Base-by-base conservation (phyloP, 768 basidiomycete species). In the Postia placenta region DNA sequence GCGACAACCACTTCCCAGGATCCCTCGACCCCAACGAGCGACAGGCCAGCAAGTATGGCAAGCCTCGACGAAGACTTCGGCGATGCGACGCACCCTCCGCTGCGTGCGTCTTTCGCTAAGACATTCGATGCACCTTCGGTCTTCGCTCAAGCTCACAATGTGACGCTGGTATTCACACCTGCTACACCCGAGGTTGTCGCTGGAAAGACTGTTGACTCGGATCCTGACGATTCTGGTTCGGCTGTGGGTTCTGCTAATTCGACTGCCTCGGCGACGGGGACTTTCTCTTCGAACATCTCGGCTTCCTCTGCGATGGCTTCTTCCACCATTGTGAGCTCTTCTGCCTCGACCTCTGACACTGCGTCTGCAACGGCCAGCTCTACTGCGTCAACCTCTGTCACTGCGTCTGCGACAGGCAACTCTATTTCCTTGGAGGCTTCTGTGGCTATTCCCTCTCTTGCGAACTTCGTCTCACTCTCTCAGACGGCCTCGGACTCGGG, bases 161-260 rank as follows among this genome's bases (percentile, higher is more conserved):
- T 81, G 5, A 74, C 74, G 0, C 68, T 85, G n/a, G 64, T 76
- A 20, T 83, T 81, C 60, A 69, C 69, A 2, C 73, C 79, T 6
- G 59, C 59, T 3, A 50, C 61, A 4, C 69, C 68, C 25, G 65
- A 66, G 42, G 60, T 65, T 58, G 59, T 11, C 38, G 11, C 20
- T 23, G 44, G 20, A 23, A 33, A 45, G n/a, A 33, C 38, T 20
- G 37, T n/a, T 27, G 27, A 37, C 5, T 35, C 42, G 19, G 40
- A 20, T 17, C 42, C 49, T 39, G 45, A 39, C 17, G 38, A 35
- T 15, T 30, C 17, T 5, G 17, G 27, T 15, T 36, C 24, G 14
- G 26, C 48, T 11, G 2, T 35, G 20, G 43, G 27, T n/a, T 46
- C 51, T 24, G 22, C 50, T 12, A 47, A 9, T 27, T 23, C 49